Percentiles rank a stretch among this genome's conserved stretches.
phyloP scores from a whole-genome alignment of 306 rosid species.

The Rosa chinensis region DNA sequence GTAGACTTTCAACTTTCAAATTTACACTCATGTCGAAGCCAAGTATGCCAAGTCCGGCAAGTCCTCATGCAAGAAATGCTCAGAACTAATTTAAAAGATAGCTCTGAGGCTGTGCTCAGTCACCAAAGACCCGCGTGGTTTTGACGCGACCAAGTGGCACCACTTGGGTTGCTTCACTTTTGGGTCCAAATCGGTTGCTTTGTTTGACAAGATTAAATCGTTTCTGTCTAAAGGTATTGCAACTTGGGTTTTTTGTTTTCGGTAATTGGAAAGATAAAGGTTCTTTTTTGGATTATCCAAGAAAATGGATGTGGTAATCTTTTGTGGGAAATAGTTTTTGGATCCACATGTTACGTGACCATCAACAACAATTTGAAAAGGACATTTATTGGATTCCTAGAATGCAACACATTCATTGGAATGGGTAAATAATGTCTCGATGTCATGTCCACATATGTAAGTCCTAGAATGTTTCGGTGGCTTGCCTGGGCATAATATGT shows the following conservation, averaged over 20 bases:
- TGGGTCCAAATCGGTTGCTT: slow-evolving; percentile 22
- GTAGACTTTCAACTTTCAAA: neutral
- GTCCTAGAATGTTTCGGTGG: too few relatives aligned
- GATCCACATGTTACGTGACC: slow-evolving; percentile 39
- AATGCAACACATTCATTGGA: too few relatives aligned
- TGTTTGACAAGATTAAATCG: slow-evolving; percentile 45
- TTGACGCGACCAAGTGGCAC: slow-evolving; percentile 53
- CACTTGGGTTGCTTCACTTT: slow-evolving; percentile 60
- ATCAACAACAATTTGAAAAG: slow-evolving; percentile 26
- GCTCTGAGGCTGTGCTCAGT: slow-evolving; percentile 55
- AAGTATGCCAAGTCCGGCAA: slow-evolving; percentile 69
- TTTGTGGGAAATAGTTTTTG: neutral
- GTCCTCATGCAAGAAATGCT: slow-evolving; percentile 62
- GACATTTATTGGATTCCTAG: too few relatives aligned
- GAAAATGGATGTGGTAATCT: too few relatives aligned
- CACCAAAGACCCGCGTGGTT: slow-evolving; percentile 42
- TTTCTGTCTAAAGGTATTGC: slow-evolving; percentile 59
- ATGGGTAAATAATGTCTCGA: too few relatives aligned
- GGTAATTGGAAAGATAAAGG: neutral
- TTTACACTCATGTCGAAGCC: slow-evolving; percentile 18
- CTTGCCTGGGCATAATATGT: too few relatives aligned
- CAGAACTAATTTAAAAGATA: slow-evolving; percentile 34
- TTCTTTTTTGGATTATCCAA: too few relatives aligned
- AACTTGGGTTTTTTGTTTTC: slow-evolving; percentile 1
- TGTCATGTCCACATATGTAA: too few relatives aligned